phyloP scores from a whole-genome alignment of 148 eudicot genomes.

The Dianthus caryophyllus region DNA sequence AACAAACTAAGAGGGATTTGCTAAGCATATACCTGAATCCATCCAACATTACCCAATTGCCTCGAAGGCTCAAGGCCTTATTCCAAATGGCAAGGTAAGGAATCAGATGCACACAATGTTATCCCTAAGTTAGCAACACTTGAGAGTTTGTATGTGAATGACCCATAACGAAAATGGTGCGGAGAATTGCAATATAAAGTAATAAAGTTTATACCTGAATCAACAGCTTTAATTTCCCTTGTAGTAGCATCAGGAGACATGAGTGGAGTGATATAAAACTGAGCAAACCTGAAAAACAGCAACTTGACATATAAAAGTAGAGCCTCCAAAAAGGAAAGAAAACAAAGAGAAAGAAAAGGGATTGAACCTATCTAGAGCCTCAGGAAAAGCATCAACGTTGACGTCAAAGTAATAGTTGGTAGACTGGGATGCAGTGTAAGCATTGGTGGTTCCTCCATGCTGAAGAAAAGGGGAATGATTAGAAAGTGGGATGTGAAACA shows the following conservation, averaged over 20 bases:
- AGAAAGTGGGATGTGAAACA: neutral
- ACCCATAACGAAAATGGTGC: too few relatives aligned
- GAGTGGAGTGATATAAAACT: slow-evolving; percentile 85
- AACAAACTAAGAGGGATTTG: neutral
- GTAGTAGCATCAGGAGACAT: slow-evolving; percentile 96
- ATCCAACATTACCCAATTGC: too few relatives aligned
- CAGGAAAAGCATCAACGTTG: slow-evolving; percentile 73
- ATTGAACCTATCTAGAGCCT: slow-evolving; percentile 87
- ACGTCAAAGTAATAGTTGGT: slow-evolving; percentile 83
- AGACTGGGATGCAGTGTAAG: slow-evolving; percentile 69
- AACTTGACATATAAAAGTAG: neutral
- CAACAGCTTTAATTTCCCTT: slow-evolving; percentile 95
- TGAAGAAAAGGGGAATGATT: slow-evolving; percentile 36
- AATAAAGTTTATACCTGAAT: slow-evolving; percentile 14
- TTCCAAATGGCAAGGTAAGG: too few relatives aligned
- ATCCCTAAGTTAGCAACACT: slow-evolving; percentile 14
- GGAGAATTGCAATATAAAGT: too few relatives aligned
- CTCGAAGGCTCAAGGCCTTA: too few relatives aligned
- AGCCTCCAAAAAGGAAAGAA: neutral
- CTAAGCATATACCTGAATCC: slow-evolving; percentile 39
- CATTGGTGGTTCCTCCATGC: slow-evolving; percentile 96
- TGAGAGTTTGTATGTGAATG: too few relatives aligned
- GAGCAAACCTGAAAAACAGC: slow-evolving; percentile 63
- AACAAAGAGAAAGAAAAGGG: slow-evolving; percentile 3
- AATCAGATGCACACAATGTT: too few relatives aligned